Conservation (phyloP, 2,329 filamentous ascomycete genomes). For the Fusarium sp. region DNA sequence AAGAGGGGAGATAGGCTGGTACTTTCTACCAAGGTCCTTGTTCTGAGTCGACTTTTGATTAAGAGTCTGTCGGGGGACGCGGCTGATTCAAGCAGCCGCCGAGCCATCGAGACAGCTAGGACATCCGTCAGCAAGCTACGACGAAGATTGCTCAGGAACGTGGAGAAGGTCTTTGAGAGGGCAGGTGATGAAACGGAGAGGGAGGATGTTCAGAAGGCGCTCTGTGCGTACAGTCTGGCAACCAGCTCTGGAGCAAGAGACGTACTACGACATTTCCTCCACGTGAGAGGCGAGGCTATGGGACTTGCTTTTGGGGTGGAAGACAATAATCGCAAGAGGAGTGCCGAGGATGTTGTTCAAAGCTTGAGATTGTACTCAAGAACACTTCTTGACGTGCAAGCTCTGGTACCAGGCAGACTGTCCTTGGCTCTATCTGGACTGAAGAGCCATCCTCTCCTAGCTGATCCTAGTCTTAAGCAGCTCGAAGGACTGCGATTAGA, state of each 20-base stretch:
- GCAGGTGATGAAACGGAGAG: conserved; percentile 67
- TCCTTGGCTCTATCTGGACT: conserved; percentile 77
- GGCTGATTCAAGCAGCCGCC: conserved; percentile 53
- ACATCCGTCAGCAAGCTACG: conserved; percentile 75
- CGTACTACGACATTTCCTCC: conserved; percentile 83
- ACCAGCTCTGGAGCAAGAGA: conserved; percentile 86
- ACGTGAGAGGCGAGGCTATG: conserved; percentile 79
- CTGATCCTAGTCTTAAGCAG: conserved; percentile 76
- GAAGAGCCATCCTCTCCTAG: conserved; percentile 79
- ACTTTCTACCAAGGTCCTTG: conserved; percentile 78
- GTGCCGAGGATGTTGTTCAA: conserved; percentile 68
- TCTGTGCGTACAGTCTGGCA: conserved; percentile 86
- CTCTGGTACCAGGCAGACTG: conserved; percentile 80
- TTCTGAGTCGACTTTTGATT: conserved; percentile 81
- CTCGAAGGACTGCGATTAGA: conserved; percentile 83
- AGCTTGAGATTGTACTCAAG: conserved; percentile 81
- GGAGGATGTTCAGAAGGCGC: conserved; percentile 76
- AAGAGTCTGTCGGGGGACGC: conserved; percentile 76
- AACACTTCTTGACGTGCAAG: conserved; percentile 84
- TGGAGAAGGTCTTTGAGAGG: conserved; percentile 78
- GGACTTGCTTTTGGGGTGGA: conserved; percentile 70
- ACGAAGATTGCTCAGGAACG: conserved; percentile 74
- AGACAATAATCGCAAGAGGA: conserved; percentile 59
- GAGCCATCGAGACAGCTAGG: conserved; percentile 71
- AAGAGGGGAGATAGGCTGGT: conserved; percentile 67